Evolutionary conservation across 1,284 basidiomycete genomes (phyloP).

Genomic region (Ceratobasidium theobromae): DNA sequence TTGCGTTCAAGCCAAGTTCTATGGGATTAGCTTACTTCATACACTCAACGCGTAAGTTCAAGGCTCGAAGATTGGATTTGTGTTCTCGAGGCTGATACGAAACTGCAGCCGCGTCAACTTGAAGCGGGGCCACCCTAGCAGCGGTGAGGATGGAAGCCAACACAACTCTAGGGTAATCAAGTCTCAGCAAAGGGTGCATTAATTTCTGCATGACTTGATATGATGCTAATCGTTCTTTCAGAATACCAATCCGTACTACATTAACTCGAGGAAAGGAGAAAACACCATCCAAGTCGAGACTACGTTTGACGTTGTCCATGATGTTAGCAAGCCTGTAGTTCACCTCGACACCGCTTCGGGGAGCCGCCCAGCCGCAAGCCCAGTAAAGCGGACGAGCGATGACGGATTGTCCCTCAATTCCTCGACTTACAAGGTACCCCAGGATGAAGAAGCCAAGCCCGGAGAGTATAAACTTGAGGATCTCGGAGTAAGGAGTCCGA

Average conservation of each 20-base stretch:
- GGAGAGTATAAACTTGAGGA: conserved; percentile 19
- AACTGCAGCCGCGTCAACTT: neutral
- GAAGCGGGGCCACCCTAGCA: neutral
- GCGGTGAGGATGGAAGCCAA: neutral
- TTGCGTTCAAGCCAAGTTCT: conserved; percentile 27
- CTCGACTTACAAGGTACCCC: neutral
- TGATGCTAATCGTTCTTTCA: neutral
- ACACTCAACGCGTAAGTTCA: conserved; percentile 16
- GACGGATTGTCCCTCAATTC: conserved; percentile 17
- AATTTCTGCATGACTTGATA: neutral
- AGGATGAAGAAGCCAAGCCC: neutral
- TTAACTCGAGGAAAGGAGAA: neutral
- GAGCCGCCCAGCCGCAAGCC: neutral
- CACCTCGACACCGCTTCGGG: neutral
- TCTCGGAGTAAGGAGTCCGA: neutral
- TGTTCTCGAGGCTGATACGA: neutral
- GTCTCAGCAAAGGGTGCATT: neutral
- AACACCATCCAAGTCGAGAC: conserved; percentile 18
- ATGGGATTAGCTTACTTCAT: conserved; percentile 26
- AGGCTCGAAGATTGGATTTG: neutral
- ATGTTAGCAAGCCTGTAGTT: neutral
- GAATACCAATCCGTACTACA: conserved; percentile 16
- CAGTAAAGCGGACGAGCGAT: neutral
- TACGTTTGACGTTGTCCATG: conserved; percentile 18
- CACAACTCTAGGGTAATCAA: neutral